Percentiles rank a stretch among this genome's conserved stretches.
phyloP scores from a whole-genome alignment of 176 grass and related monocot species.

The Stipa capillata region DNA sequence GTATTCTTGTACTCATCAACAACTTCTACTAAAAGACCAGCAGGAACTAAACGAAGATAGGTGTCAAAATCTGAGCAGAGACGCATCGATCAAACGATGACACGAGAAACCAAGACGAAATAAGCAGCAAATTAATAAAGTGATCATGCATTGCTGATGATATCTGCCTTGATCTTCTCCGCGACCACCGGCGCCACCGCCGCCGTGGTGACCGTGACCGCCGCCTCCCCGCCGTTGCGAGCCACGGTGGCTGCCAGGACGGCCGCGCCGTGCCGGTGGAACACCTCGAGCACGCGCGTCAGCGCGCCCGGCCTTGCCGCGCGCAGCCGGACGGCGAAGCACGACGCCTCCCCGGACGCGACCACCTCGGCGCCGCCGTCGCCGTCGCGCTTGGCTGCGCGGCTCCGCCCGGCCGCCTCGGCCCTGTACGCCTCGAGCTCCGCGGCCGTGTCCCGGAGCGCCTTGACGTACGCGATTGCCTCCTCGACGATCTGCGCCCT shows the following conservation, averaged over 20 bases:
- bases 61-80: not conserved
- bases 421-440: conserved; percentile 20
- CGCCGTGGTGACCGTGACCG: conserved; percentile 19
- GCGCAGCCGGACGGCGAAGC: conserved; percentile 17
- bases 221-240: not conserved
- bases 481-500: conserved; percentile 30
- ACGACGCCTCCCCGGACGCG: not conserved
- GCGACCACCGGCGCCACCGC: not conserved
- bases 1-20: not conserved
- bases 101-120: not conserved
- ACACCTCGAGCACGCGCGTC: conserved; percentile 18
- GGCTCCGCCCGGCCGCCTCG: not conserved
- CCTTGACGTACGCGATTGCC: conserved; percentile 27
- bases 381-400: not conserved
- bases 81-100: not conserved
- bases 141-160: conserved; percentile 9
- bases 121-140: not conserved
- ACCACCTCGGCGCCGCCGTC: not conserved
- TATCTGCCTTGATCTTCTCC: conserved; percentile 31
- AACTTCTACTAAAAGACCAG: not conserved
- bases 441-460: not conserved
- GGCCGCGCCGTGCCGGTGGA: conserved; percentile 21
- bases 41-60: not conserved
- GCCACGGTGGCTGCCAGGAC: conserved; percentile 20
- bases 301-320: not conserved